Conservation (phyloP, 2,329 filamentous ascomycete species). For the Elsinoe arachidis region DNA sequence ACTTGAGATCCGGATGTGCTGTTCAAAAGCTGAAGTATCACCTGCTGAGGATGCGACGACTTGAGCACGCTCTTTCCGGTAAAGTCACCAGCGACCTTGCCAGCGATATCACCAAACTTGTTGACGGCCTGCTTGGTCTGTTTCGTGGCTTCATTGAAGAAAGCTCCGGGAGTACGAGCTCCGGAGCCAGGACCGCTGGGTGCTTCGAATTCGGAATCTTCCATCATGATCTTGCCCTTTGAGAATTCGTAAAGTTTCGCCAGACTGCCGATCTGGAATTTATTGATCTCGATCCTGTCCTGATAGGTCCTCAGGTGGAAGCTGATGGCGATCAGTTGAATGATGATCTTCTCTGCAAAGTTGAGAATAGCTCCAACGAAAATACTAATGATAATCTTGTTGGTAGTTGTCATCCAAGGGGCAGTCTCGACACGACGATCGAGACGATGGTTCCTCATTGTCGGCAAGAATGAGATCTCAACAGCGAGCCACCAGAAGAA, state of each 20-base stretch:
- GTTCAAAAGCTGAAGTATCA: slow-evolving; percentile 68
- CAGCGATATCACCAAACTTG: slow-evolving; percentile 77
- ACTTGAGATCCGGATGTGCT: slow-evolving; percentile 69
- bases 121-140: slow-evolving; percentile 67
- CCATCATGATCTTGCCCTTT: slow-evolving; percentile 55
- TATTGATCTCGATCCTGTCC: slow-evolving; percentile 84
- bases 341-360: slow-evolving; percentile 83
- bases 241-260: slow-evolving; percentile 58
- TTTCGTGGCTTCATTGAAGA: slow-evolving; percentile 60
- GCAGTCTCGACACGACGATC: slow-evolving; percentile 45
- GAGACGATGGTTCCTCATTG: slow-evolving; percentile 59
- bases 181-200: slow-evolving; percentile 46
- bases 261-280: slow-evolving; percentile 69
- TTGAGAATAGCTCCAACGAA: slow-evolving; percentile 75
- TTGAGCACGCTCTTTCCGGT: slow-evolving; percentile 63
- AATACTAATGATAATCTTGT: slow-evolving; percentile 79
- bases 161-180: slow-evolving; percentile 62
- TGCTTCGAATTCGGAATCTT: slow-evolving; percentile 70
- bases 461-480: slow-evolving; percentile 76
- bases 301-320: slow-evolving; percentile 89
- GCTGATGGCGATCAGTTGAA: slow-evolving; percentile 87
- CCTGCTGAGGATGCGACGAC: slow-evolving; percentile 73
- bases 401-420: slow-evolving; percentile 66
- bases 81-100: slow-evolving; percentile 81
- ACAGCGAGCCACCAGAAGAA: slow-evolving; percentile 91